phyloP scores from a whole-genome alignment of 352 stramenopile genomes.

The Aphanomyces stellatus region DNA sequence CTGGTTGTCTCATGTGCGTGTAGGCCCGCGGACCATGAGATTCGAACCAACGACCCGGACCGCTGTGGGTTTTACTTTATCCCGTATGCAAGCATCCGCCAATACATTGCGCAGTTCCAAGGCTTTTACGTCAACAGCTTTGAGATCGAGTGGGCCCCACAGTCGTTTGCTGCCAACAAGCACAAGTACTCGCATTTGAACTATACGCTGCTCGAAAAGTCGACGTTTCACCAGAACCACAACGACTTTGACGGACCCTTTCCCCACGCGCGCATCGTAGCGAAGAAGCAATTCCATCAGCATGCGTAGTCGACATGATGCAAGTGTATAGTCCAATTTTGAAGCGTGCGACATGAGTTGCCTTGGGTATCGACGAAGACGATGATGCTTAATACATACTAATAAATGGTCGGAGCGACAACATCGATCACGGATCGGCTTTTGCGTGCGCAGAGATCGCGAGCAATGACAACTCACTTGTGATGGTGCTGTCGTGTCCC shows the following conservation, averaged over 20 bases:
- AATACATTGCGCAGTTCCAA: slow-evolving; percentile 45
- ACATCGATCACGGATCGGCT: too few relatives aligned
- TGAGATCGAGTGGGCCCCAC: slow-evolving; percentile 49
- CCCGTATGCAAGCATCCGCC: slow-evolving; percentile 61
- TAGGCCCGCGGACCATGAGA: slow-evolving; percentile 41
- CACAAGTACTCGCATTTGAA: slow-evolving; percentile 37
- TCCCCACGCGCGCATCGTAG: slow-evolving; percentile 57
- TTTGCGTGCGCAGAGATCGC: too few relatives aligned
- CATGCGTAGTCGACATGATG: too few relatives aligned
- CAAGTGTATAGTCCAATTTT: too few relatives aligned
- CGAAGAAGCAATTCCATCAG: too few relatives aligned
- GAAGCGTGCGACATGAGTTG: too few relatives aligned
- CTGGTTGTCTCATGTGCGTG: not conserved
- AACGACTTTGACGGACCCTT: slow-evolving; percentile 60
- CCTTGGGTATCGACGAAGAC: too few relatives aligned
- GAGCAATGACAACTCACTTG: too few relatives aligned
- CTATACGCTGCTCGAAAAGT: slow-evolving; percentile 50
- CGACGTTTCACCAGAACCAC: slow-evolving; percentile 52
- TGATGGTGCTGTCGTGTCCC: too few relatives aligned
- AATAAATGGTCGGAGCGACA: too few relatives aligned
- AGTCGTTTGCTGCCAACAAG: slow-evolving; percentile 56
- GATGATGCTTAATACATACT: too few relatives aligned
- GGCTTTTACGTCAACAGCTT: slow-evolving; percentile 68
- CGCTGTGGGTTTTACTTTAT: slow-evolving; percentile 80
- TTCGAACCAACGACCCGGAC: slow-evolving; percentile 66